Conservation (phyloP, 164 flowering plant species). For the Santalum album region DNA sequence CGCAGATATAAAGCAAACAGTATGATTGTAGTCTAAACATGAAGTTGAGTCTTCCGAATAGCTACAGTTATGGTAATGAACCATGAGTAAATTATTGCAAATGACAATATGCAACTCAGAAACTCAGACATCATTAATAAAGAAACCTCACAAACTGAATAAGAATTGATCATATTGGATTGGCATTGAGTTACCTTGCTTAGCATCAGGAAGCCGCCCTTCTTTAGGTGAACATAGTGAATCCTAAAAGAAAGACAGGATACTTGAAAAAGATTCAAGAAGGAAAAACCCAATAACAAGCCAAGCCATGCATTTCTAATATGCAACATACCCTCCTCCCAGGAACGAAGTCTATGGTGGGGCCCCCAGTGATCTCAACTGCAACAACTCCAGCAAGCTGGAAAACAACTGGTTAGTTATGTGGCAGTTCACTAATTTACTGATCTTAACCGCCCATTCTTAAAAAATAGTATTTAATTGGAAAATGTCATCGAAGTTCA, state of each 20-base stretch:
- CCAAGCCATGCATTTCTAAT: not conserved
- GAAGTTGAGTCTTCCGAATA: not conserved
- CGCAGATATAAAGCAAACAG: not conserved
- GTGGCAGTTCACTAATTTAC: not conserved
- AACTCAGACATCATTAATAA: not conserved
- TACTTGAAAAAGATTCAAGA: not conserved
- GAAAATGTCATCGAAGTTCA: not conserved
- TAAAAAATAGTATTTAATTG: too few species aligned
- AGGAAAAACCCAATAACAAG: slow-evolving; percentile 4
- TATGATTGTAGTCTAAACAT: too few species aligned
- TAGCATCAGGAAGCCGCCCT: slow-evolving; percentile 89
- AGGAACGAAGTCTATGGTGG: slow-evolving; percentile 78
- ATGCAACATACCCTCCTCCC: slow-evolving; percentile 74
- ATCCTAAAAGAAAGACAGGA: slow-evolving; percentile 40
- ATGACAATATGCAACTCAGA: not conserved
- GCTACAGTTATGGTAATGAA: not conserved
- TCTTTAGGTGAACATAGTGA: slow-evolving; percentile 64
- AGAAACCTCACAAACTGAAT: slow-evolving; percentile 2
- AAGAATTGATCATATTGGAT: not conserved
- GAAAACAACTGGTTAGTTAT: slow-evolving; percentile 8
- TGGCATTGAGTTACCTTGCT: slow-evolving; percentile 36
- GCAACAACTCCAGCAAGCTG: slow-evolving; percentile 99
- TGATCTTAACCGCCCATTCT: not conserved
- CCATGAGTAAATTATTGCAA: not conserved
- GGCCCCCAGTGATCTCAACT: slow-evolving; percentile 95